Percentiles rank a stretch among this genome's conserved stretches.
These are phyloP conservation scores for Metarhizium robertsii DNA, from an alignment of 2,329 filamentous ascomycete genomes.

Conservation along the genomic window DNA sequence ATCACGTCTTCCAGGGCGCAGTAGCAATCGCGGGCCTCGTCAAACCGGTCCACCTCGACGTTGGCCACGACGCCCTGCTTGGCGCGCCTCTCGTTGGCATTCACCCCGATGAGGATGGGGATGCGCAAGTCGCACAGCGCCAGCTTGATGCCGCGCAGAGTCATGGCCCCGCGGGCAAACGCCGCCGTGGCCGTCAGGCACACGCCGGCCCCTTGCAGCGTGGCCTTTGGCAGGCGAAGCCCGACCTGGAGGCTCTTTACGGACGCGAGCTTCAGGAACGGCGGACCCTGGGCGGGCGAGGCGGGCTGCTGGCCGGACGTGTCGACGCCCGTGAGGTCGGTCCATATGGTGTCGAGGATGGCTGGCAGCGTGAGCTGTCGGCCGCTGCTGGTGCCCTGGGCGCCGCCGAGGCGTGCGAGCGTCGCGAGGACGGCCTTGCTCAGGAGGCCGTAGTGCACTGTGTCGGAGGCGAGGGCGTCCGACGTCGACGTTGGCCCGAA, in stretches of 20 bases:
- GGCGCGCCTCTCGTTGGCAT: conserved; percentile 56
- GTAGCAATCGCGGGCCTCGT: conserved; percentile 39
- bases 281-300: conserved; percentile 1
- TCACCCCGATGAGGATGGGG: conserved; percentile 63
- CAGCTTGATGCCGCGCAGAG: conserved; percentile 25
- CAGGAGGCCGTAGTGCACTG: conserved; percentile 65
- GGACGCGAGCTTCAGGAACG: conserved; percentile 21
- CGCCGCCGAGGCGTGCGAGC: conserved; percentile 23
- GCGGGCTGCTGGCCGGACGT: conserved; percentile 8
- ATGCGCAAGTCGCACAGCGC: conserved; percentile 49
- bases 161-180: conserved; percentile 19
- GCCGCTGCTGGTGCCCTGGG: background rate
- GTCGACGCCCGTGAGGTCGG: conserved; percentile 18
- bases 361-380: conserved; percentile 13
- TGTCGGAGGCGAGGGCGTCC: conserved; percentile 58
- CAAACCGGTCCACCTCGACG: conserved; percentile 49
- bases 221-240: conserved; percentile 57
- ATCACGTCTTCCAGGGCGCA: conserved; percentile 48
- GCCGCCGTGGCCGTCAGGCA: conserved; percentile 38
- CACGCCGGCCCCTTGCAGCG: conserved; percentile 53
- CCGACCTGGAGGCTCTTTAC: conserved; percentile 42
- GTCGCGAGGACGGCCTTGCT: conserved; percentile 53
- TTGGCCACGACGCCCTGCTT: conserved; percentile 60
- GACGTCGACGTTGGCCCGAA: conserved; percentile 49
- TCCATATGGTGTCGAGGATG: conserved; percentile 23